Evolutionary conservation across 1,284 basidiomycete genomes (phyloP).

Genomic region (Trichosporon sp.): DNA sequence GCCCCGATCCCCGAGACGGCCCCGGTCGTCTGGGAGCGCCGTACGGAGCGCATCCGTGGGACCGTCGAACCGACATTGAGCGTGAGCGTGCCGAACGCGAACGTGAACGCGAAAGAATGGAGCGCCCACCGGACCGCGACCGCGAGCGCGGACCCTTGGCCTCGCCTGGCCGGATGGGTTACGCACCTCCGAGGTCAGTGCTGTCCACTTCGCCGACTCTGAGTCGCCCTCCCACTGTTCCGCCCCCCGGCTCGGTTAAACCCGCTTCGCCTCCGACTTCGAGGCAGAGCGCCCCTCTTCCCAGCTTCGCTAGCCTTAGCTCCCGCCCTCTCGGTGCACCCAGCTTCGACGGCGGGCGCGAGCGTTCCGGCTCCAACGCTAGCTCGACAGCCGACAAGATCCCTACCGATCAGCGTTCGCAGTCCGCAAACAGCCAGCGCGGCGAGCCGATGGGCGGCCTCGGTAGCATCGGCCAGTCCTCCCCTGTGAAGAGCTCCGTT

Average conservation of each 20-base stretch:
- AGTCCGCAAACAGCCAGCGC: constrained; percentile 29
- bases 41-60: constrained; percentile 15
- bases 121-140: constrained; percentile 17
- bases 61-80: constrained; percentile 26
- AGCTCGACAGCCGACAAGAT: constrained; percentile 25
- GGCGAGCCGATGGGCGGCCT: constrained; percentile 25
- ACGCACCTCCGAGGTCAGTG: constrained; percentile 17
- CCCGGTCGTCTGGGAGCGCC: constrained; percentile 3
- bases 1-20: constrained; percentile 11
- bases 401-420: constrained; percentile 27
- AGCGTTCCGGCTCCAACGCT: constrained; percentile 26
- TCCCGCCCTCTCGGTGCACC: constrained; percentile 24
- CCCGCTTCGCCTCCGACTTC: constrained; percentile 16
- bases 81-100: constrained; percentile 29
- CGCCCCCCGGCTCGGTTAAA: constrained; percentile 19
- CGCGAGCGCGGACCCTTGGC: constrained; percentile 17
- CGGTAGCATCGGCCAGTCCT: constrained; percentile 28
- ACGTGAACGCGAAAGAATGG: constrained; percentile 24
- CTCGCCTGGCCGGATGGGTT: constrained; percentile 14
- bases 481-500: constrained; percentile 25
- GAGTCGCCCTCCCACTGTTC: constrained; percentile 24
- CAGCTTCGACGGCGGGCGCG: constrained; percentile 25
- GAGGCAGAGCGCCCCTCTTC: constrained; percentile 21
- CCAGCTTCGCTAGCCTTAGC: constrained; percentile 27
- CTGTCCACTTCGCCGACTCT: constrained; percentile 33